Evolutionary conservation across 768 basidiomycete species (phyloP), one percentile per base, ranked within the genome.

Genomic region (Auricularia sp.): DNA sequence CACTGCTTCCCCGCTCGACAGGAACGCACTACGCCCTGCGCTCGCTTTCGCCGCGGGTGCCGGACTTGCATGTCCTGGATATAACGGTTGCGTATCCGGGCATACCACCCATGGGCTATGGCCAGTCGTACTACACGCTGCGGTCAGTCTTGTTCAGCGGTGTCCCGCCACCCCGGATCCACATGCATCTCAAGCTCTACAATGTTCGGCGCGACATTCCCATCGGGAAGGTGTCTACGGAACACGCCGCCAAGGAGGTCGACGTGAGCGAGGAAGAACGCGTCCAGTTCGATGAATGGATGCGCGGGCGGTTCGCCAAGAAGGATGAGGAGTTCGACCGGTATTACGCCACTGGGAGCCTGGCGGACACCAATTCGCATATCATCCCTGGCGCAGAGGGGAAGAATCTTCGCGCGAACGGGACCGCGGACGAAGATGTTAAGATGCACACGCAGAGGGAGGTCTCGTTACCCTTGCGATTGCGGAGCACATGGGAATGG

Each of bases 41-140:
- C 35, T 87, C 92, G 0, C 82, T 98, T 11, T 80, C 85, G 16
- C 86, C 93, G 24, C 83, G 88, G 65, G 82, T 95, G 29, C 88
- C 88, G 34, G 81, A 82, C 63, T 78, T 99, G 65, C 84, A 86
- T 68, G 74, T 99, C 13, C 78, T 98, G n/a, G 97, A 98, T 73
- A 78, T 97, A 56, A 98, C 97, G 0, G 80, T 96, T 67, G 84
- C 88, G 34, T 99, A 99, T 76, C 92, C 94, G 68, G 94, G 94
- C 86, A 73, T 96, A 47, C 92, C 94, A 16, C 81, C 84, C 2
- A 80, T 82, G 70, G 86, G 85, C 36, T 94, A 90, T 70, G 94
- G 94, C 0, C 94, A 97, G 75, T 82, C 84, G 29, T 92, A 87
- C 73, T 98, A 96, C 74, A 94, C 92, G 51, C 77, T 98, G 47